Evolutionary conservation across 495 filamentous ascomycete genomes (phyloP), one percentile per base, ranked within the genome.

Genomic region (Hapsidospora chrysogenum): DNA sequence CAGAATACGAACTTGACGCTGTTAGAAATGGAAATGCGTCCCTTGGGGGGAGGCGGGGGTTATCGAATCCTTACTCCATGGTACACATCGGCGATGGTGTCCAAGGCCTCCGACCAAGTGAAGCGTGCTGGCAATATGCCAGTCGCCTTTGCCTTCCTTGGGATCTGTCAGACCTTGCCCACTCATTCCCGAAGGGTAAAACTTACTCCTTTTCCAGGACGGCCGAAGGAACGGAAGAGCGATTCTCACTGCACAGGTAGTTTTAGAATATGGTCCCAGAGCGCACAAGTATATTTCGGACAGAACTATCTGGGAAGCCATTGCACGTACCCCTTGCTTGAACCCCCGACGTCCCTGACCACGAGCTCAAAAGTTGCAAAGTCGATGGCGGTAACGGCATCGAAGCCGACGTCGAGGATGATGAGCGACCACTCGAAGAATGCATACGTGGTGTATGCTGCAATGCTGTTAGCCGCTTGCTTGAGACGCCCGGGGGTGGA

Each of bases 351-450:
- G 64, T 99, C 89, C 54, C 70, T 78, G 38, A 99, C 65, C 47
- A 85, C 72, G 41, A 99, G 56, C 52, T 99, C 87, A 50, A 99
- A 79, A 17, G 73, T 75, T 27, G 77, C 70, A 61, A 96, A 99
- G 54, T 99, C 89, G 36, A 95, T 58, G n/a, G 82, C 82, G 8
- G 89, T 96, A 37, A 96, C 78, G 23, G 92, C 85, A 61, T 99
- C 89, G 56, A 96, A 99, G 11, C 70, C 87, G 31, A 99, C 83
- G 56, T 99, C 89, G 52, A 93, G 83, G 39, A 96, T 57, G 48
- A 99, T 85, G 29, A 96, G 63, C 19, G 85, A 68, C 89, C 89
- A 99, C 54, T 99, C 89, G 55, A 96, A 93, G 60, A 99, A 93
- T 32, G 89, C 75, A 55, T 99, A 99, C 26, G 68, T 93, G n/a